These are phyloP conservation scores for Diacronema lutheri DNA, from an alignment of 78 protist species.

Conservation along the genomic window DNA sequence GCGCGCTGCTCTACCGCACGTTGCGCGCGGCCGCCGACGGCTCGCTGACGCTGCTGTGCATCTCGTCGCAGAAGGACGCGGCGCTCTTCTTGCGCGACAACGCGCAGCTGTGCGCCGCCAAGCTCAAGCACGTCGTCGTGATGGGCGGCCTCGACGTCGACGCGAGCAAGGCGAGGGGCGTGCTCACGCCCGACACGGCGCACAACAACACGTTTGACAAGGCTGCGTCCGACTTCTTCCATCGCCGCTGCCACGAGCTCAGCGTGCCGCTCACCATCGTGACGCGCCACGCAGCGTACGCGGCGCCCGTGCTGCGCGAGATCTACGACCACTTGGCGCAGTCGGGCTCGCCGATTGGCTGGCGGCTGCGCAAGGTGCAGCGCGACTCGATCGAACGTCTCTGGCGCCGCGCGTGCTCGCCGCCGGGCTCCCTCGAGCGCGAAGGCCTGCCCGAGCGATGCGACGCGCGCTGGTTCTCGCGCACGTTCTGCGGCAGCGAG, in stretches of 20 bases:
- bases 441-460: not conserved
- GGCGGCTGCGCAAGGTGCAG: not conserved
- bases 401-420: not conserved
- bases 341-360: not conserved
- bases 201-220: not conserved
- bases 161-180: not conserved
- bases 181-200: not conserved
- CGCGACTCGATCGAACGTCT: not conserved
- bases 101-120: not conserved
- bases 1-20: not conserved
- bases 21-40: not conserved
- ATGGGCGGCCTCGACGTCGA: not conserved
- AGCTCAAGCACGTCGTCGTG: not conserved
- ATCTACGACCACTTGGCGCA: not conserved
- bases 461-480: not conserved
- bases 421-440: not conserved
- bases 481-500: not conserved
- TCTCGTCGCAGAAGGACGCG: not conserved
- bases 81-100: not conserved
- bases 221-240: not conserved
- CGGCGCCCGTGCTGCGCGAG: not conserved
- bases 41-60: not conserved
- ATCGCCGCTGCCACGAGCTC: not conserved
- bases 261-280: not conserved
- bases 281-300: not conserved